Evolutionary conservation across 345 rosid species (phyloP), one percentile per base, ranked within the genome.

Genomic region (Draba incana): DNA sequence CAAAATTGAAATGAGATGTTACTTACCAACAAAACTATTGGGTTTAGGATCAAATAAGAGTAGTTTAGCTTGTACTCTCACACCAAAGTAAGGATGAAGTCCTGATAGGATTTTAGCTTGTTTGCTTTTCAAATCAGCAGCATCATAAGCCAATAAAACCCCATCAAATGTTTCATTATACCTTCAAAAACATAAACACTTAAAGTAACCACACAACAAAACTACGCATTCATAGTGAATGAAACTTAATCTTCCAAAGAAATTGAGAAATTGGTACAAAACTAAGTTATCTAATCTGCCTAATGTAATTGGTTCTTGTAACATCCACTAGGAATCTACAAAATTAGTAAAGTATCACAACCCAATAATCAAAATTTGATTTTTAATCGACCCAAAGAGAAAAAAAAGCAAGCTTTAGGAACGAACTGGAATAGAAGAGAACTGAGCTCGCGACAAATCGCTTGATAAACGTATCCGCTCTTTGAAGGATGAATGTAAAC

Each of bases 391-490:
- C 54, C 16, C 44, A 16, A 37, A 64, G 42, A 39, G 48, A 10
- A 20, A 14, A 64, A 12, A 11, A 41, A 5, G 25, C 38, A 48
- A 69, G 62, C 64, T 20, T 20, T 20, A 20, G 20, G 66, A 77
- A 90, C 97, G 68, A 74, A 91, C 97, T 82, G 84, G 87, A 93
- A 93, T 24, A 88, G 91, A 33, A 84, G 71, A 64, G 92, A 54
- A 74, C 96, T 87, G 64, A 94, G 91, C 80, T 91, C 84, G 24
- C 88, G 87, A 49, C 86, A 86, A n/a, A 93, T 84, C 1, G 92
- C 96, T 15, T 76, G 75, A 53, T 77, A 35, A 49, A 83, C 77
- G 54, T 79, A 78, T 30, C 77, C 78, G 75, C 84, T 65, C 82
- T 84, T 83, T 0, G 86, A 91, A 24, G 95, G 97, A 23, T 84